Conservation (phyloP, 352 stramenopile species). For the Blastocystis sp. region DNA sequence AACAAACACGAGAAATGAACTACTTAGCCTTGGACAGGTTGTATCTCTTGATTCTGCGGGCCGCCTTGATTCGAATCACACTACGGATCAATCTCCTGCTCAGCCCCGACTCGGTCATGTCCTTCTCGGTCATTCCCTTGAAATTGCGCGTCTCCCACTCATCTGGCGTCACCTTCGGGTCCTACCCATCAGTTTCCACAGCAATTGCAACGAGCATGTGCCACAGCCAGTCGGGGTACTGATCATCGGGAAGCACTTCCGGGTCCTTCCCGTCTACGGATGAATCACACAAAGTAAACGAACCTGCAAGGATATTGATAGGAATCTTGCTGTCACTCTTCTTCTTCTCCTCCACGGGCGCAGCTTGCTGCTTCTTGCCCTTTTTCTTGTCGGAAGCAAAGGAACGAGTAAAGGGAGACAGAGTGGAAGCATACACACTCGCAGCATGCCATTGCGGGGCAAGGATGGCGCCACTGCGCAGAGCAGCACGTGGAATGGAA, state of each 20-base stretch:
- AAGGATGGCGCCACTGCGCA: neutral
- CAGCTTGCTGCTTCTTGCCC: constrained; percentile 56
- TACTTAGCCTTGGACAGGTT: constrained; percentile 64
- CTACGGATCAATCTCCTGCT: neutral
- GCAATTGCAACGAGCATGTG: constrained; percentile 32
- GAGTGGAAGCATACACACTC: neutral
- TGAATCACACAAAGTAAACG: neutral
- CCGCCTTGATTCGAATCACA: constrained; percentile 52
- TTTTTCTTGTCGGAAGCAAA: constrained; percentile 66
- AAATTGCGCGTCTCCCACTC: constrained; percentile 58
- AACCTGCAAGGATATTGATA: constrained; percentile 64
- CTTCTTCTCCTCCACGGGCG: constrained; percentile 26
- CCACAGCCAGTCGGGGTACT: constrained; percentile 67
- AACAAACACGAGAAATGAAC: constrained; percentile 58
- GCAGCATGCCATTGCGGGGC: neutral
- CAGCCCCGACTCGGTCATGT: neutral
- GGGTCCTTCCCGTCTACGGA: constrained; percentile 56
- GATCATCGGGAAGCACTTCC: constrained; percentile 61
- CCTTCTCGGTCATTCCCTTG: constrained; percentile 61
- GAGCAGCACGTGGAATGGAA: neutral
- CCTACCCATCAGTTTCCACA: neutral
- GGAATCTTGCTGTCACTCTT: constrained; percentile 64
- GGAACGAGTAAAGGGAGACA: neutral
- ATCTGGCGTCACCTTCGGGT: constrained; percentile 47
- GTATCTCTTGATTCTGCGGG: constrained; percentile 44